Evolutionary conservation across 441 rosid genomes (phyloP), one percentile per base, ranked within the genome.

Genomic region (Adansonia gregorii): DNA sequence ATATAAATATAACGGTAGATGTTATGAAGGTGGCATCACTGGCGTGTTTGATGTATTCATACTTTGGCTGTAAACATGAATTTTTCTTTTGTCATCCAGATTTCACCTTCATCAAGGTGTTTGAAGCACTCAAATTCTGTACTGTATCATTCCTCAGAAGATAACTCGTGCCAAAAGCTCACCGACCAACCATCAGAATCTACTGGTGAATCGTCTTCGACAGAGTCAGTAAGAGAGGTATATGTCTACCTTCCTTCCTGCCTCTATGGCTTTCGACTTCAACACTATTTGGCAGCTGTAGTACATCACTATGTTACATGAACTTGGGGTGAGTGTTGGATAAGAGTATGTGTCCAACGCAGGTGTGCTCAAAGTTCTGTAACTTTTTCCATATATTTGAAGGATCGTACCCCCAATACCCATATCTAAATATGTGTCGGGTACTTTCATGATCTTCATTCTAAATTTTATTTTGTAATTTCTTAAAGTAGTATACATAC

Each of bases 171-270:
- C 52, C 78, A 71, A 59, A 84, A 78, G 68, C 82, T 15, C 56
- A 76, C 70, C 56, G 86, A 85, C 55, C 82, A 78, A 64, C 80
- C 67, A 54, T 79, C 76, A 64, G 87, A 84, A 67, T 83, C 88
- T 71, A 82, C 82, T 51, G 68, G 81, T 63, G 89, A 88, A 76
- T 75, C 84, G 39, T 86, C 87, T 79, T 79, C 68, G 67, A 48
- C 77, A 43, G 86, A 85, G 75, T 84, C 86, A 58, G 72, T 69
- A 19, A 51, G 66, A 59, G 82, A 92, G 94, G 96, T 92, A 85
- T 75, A 27, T 76, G 12, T 56, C 35, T 43, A 68, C 48, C 27
- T 72, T 77, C 76, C 22, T 49, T 27, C 12, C 0, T 54, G 12
- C 45, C 15, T 60, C 35, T 58, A 0, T 51, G 68, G 41, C 76